Percentiles rank a stretch among this genome's conserved stretches.
These are phyloP conservation scores for Prunus persica DNA, from an alignment of 306 rosid genomes.

Conservation along the genomic window Prunus_persica_NCBIv2 NC_034011.1:13804001-13804500, in stretches of 20 bases:
- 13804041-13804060: neutral
- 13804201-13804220: neutral
- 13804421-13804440: slow-evolving; percentile 32
- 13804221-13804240: neutral
- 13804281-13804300: neutral
- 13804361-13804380: slow-evolving; percentile 20
- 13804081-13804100: neutral
- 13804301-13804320: neutral
- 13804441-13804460: slow-evolving; percentile 34
- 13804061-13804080: neutral
- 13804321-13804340: slow-evolving; percentile 28
- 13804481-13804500: slow-evolving; percentile 62
- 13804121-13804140: neutral
- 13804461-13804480: slow-evolving; percentile 49
- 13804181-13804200: neutral
- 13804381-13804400: neutral
- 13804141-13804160: neutral
- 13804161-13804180: neutral
- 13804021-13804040: neutral
- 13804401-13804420: slow-evolving; percentile 25
- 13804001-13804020: neutral
- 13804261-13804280: neutral
- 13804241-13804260: neutral
- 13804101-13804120: neutral
- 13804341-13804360: slow-evolving; percentile 37